Base-by-base conservation (phyloP, 1,284 basidiomycete genomes). In the Tylopilus sp. region DNA sequence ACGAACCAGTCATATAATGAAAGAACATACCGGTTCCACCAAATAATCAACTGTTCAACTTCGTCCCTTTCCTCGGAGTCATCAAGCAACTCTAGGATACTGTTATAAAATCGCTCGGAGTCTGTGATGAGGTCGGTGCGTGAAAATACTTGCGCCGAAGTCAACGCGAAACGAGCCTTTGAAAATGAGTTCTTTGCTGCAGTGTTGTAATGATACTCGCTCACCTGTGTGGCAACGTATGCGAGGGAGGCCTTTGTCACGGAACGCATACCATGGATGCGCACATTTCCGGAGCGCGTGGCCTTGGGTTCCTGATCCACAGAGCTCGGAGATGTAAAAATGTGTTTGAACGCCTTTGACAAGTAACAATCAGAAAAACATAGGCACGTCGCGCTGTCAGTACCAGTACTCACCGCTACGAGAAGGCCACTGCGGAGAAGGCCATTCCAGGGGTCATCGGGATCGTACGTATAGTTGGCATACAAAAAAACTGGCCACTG, bases 21-120 rank as follows among this genome's bases (percentile, higher is more conserved):
- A 13, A 22, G 26, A 29, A 26, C 33, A 41, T 53, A 64, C 63
- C 22, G n/a, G 32, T 64, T 64, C 62, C 58, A 64, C 56, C 58
- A 66, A 29, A 29, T 29, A 29, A 29, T 29, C 29, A 29, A 29
- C 29, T 29, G 29, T 29, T 29, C 29, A 29, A 29, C 29, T 29
- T 29, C 29, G 29, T 29, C 29, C 29, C 29, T 29, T 29, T 29
- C 29, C 29, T 29, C 29, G 29, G 29, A 29, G 29, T 29, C 29
- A 29, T 29, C 29, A 29, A 29, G 29, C 29, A 29, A 29, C 29
- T 29, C 29, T 29, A 29, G 29, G 29, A 29, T 29, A 29, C 29
- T 29, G 29, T 29, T 29, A 29, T 29, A 29, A 29, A 29, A 29
- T 29, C 29, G 29, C 18, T 66, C 39, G 0, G 49, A 66, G 19